Conservation (phyloP, 2,329 filamentous ascomycete species). For the Lachnellula suecica region DNA sequence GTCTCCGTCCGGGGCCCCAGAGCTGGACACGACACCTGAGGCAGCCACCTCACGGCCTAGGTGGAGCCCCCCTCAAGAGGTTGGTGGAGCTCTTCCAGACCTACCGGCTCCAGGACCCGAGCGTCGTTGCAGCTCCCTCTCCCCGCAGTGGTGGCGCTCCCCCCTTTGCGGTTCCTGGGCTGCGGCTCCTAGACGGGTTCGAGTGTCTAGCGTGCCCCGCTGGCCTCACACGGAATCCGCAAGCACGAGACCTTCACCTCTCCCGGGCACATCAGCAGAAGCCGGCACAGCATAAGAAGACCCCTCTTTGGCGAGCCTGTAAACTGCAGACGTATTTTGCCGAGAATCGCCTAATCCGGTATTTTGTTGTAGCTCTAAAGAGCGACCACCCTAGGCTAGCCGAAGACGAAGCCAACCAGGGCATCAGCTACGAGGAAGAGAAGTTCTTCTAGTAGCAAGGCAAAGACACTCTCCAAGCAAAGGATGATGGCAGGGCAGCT, state of each 20-base stretch:
- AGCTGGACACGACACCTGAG: neutral
- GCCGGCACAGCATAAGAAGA: neutral
- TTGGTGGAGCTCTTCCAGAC: constrained; percentile 2
- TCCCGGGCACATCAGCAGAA: constrained; percentile 2
- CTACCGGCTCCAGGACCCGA: neutral
- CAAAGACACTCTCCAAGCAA: neutral
- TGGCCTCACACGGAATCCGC: neutral
- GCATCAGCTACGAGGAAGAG: neutral
- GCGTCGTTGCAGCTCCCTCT: neutral
- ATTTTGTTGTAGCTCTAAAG: neutral
- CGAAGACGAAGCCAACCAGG: neutral
- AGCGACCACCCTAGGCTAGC: neutral
- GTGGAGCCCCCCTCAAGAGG: neutral
- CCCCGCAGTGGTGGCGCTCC: neutral
- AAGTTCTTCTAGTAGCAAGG: neutral
- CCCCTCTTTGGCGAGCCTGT: constrained; percentile 1
- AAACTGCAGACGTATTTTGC: constrained; percentile 6
- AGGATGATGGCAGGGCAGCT: constrained; percentile 9
- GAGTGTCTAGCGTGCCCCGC: neutral
- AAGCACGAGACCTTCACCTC: neutral
- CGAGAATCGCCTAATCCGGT: constrained; percentile 2
- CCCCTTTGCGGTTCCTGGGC: neutral
- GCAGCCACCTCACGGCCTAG: constrained; percentile 3
- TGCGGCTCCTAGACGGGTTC: neutral
- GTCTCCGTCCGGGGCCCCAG: constrained; percentile 42